Conservation (phyloP, 116 monocot genomes). For the Phalaenopsis hybrid region DNA sequence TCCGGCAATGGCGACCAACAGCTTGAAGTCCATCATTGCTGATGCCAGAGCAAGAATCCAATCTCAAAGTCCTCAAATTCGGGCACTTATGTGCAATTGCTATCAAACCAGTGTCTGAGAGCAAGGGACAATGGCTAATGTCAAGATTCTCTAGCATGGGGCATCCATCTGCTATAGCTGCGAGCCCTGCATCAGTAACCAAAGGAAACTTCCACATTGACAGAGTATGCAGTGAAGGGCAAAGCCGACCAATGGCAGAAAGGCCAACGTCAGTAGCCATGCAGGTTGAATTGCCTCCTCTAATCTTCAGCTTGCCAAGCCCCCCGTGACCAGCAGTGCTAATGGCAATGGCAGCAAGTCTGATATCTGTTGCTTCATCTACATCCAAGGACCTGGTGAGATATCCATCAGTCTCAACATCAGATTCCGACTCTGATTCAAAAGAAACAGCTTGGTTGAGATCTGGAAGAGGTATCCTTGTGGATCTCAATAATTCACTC, state of each 20-base stretch:
- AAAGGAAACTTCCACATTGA: constrained; percentile 46
- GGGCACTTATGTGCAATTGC: constrained; percentile 65
- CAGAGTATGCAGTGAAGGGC: constrained; percentile 40
- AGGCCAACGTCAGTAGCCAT: constrained; percentile 52
- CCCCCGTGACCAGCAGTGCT: constrained; percentile 36
- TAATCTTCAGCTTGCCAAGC: constrained; percentile 53
- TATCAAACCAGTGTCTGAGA: constrained; percentile 59
- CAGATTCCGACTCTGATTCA: constrained; percentile 3
- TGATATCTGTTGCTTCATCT: constrained; percentile 56
- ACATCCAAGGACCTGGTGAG: constrained; percentile 41
- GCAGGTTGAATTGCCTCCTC: constrained; percentile 29
- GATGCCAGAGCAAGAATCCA: constrained; percentile 50
- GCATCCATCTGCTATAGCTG: constrained; percentile 56
- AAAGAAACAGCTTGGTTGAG: constrained; percentile 14
- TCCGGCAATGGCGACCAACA: constrained; percentile 43
- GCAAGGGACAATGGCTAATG: constrained; percentile 46
- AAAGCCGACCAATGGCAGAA: constrained; percentile 37
- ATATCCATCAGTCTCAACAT: constrained; percentile 17
- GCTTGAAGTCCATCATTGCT: constrained; percentile 56
- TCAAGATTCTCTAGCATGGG: constrained; percentile 65
- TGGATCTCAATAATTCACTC: neutral
- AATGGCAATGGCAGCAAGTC: constrained; percentile 59
- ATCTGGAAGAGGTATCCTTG: constrained; percentile 16
- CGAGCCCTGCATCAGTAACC: constrained; percentile 52
- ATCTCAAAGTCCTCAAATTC: constrained; percentile 31